Evolutionary conservation across 1,139 yeast species (phyloP).

Genomic region (Kodamaea anthophila): DNA sequence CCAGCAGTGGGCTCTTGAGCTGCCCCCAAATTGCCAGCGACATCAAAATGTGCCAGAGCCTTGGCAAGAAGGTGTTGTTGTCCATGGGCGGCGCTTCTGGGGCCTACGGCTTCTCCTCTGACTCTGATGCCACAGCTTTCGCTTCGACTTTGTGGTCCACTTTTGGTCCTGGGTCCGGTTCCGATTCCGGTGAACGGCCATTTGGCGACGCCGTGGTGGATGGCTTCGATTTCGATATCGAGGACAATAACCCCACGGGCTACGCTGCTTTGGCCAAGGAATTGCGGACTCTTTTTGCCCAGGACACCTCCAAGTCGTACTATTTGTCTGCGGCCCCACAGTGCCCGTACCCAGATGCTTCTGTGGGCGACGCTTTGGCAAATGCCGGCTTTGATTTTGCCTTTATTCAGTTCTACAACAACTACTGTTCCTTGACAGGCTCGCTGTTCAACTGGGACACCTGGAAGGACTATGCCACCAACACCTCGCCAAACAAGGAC

Average conservation of each 20-base stretch:
- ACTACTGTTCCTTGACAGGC: constrained; percentile 58
- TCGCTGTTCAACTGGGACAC: constrained; percentile 74
- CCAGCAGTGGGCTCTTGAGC: constrained; percentile 47
- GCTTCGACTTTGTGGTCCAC: constrained; percentile 79
- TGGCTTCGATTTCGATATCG: constrained; percentile 45
- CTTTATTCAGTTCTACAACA: constrained; percentile 90
- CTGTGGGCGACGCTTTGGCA: constrained; percentile 62
- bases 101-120: constrained; percentile 62
- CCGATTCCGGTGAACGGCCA: constrained; percentile 64
- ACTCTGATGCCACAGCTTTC: constrained; percentile 56
- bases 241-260: constrained; percentile 43
- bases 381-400: constrained; percentile 73
- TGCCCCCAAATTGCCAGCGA: constrained; percentile 68
- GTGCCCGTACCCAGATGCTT: constrained; percentile 87
- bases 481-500: constrained; percentile 58
- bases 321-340: constrained; percentile 94
- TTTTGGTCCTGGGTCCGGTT: constrained; percentile 83
- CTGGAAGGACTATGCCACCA: constrained; percentile 68
- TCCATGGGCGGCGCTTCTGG: constrained; percentile 91
- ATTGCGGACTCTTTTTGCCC: constrained; percentile 52
- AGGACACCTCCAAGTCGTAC: constrained; percentile 53
- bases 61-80: constrained; percentile 71
- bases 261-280: constrained; percentile 55
- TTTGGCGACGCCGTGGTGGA: constrained; percentile 51
- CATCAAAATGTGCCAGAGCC: constrained; percentile 72